These are phyloP conservation scores for Calocybe cyanea DNA, from an alignment of 768 basidiomycete species.

Conservation along the genomic window DNA sequence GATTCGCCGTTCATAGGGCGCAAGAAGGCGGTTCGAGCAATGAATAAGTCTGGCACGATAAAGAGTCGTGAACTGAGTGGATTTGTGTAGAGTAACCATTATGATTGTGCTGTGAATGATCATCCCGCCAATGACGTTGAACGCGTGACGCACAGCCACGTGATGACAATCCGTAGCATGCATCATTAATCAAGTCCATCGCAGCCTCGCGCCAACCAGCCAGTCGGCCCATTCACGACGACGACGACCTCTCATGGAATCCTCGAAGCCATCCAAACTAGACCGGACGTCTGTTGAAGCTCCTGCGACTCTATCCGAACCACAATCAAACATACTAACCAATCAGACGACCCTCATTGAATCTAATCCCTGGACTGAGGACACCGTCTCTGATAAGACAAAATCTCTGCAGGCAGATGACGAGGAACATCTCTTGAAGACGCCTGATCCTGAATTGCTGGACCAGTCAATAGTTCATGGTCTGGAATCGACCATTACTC, in stretches of 20 bases:
- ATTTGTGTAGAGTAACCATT: too few relatives aligned
- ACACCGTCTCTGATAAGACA: constrained; percentile 11
- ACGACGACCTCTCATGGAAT: constrained; percentile 14
- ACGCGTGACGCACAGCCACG: neutral
- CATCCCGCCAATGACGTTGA: too few relatives aligned
- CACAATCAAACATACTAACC: constrained; percentile 1
- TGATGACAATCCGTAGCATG: neutral
- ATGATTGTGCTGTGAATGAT: too few relatives aligned
- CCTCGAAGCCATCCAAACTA: neutral
- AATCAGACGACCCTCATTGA: constrained; percentile 18
- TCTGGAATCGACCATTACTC: constrained; percentile 23
- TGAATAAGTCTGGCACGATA: constrained; percentile 11
- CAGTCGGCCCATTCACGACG: constrained; percentile 4
- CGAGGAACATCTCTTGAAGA: constrained; percentile 23
- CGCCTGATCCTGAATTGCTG: constrained; percentile 41
- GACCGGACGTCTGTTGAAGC: constrained; percentile 1
- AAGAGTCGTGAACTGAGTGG: neutral
- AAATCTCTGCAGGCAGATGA: constrained; percentile 14
- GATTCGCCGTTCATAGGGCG: constrained; percentile 11
- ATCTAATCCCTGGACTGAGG: constrained; percentile 41
- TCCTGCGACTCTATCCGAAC: neutral
- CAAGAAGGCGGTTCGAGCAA: constrained; percentile 7
- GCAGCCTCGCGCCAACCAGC: constrained; percentile 1
- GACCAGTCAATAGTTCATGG: constrained; percentile 38
- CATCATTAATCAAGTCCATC: neutral